A percentile compares a stretch with the other conserved stretches of the same genome.
phyloP scores from a whole-genome alignment of 108 stramenopile genomes.

The Parmales sp. region DNA sequence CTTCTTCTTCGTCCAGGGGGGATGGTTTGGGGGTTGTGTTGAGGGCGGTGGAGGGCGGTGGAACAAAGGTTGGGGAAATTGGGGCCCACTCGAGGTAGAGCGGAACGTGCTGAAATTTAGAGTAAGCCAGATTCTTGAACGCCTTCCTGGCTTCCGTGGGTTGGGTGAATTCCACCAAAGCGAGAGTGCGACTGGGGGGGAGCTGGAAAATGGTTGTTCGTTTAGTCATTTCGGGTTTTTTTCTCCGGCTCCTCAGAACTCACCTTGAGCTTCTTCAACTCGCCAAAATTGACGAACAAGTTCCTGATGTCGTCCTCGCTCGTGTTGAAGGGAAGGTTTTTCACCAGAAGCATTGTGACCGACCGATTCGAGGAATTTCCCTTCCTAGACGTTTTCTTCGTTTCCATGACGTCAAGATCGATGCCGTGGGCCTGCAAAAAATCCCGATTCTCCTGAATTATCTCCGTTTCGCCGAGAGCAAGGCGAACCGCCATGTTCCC shows the following conservation, averaged over 20 bases:
- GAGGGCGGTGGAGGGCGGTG: not conserved
- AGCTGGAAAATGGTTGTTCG: not conserved
- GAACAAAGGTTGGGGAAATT: slow-evolving; percentile 23
- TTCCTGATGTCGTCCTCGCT: slow-evolving; percentile 65
- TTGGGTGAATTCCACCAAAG: slow-evolving; percentile 81
- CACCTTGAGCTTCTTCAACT: slow-evolving; percentile 82
- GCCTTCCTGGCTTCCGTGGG: slow-evolving; percentile 76
- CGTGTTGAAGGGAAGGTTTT: slow-evolving; percentile 87
- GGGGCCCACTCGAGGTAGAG: slow-evolving; percentile 98
- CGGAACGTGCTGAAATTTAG: slow-evolving; percentile 85
- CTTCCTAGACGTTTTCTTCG: slow-evolving; percentile 15
- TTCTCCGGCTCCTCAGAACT: slow-evolving; percentile 64
- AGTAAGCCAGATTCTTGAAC: slow-evolving; percentile 84
- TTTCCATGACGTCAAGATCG: slow-evolving; percentile 68
- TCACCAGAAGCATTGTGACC: slow-evolving; percentile 77
- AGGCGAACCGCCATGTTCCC: slow-evolving; percentile 84
- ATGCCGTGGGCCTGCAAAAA: slow-evolving; percentile 81
- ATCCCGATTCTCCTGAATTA: slow-evolving; percentile 81
- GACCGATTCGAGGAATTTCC: slow-evolving; percentile 43
- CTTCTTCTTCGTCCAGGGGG: slow-evolving; percentile 22
- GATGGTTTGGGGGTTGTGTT: not conserved
- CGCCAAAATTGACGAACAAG: slow-evolving; percentile 85
- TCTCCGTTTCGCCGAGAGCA: slow-evolving; percentile 88
- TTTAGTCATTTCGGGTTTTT: not conserved
- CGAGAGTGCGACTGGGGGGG: slow-evolving; percentile 77